phyloP scores from a whole-genome alignment of 345 rosid species.

The Linum trigynum region DNA sequence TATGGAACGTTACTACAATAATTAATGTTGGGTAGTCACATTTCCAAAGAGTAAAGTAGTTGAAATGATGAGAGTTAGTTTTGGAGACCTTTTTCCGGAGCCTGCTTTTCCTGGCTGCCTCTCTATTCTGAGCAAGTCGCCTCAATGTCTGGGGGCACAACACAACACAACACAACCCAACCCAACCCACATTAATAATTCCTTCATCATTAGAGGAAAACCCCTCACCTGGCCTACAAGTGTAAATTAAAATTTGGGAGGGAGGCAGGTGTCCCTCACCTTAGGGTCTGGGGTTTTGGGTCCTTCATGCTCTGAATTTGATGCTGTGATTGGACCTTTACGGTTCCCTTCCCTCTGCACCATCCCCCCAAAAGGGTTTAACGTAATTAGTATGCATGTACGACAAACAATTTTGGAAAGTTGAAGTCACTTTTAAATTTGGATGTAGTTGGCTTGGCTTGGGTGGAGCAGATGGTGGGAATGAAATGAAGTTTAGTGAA shows the following conservation, averaged over 20 bases:
- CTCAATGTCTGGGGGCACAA: background rate
- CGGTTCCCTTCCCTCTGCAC: slow-evolving; percentile 41
- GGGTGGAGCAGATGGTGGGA: background rate
- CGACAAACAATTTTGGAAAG: too few species aligned
- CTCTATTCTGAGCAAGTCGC: slow-evolving; percentile 9
- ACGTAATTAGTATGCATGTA: too few species aligned
- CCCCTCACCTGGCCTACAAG: too few species aligned
- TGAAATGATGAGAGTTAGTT: too few species aligned
- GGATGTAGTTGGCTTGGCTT: too few species aligned
- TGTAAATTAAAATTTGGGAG: too few species aligned
- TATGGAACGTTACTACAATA: background rate
- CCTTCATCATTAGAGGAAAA: background rate
- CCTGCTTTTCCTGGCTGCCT: slow-evolving; percentile 9
- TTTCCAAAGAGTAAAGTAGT: background rate
- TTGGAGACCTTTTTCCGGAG: slow-evolving; percentile 2
- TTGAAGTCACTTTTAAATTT: too few species aligned
- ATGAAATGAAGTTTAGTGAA: background rate
- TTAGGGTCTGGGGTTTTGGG: slow-evolving; percentile 45
- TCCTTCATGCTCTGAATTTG: slow-evolving; percentile 36
- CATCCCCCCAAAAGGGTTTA: too few species aligned
- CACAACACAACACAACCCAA: background rate
- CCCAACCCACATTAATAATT: background rate
- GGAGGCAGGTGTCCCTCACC: slow-evolving; percentile 11
- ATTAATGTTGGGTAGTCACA: background rate
- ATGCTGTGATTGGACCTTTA: slow-evolving; percentile 27